These are phyloP conservation scores for Tricholoma bakamatsutake DNA, from an alignment of 768 basidiomycete genomes.

Conservation along the genomic window DNA sequence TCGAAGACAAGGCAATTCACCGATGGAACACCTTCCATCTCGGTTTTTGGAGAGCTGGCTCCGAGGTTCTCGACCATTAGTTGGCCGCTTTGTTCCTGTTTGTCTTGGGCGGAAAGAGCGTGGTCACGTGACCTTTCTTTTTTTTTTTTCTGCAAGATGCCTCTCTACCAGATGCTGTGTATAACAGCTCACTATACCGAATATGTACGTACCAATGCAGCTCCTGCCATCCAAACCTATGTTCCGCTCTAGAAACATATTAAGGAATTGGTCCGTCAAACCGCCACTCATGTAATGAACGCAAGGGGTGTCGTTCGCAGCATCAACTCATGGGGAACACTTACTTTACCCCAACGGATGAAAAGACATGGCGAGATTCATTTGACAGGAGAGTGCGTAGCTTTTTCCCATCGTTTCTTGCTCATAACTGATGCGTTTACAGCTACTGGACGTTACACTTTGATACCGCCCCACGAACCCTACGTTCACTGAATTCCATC, in stretches of 20 bases:
- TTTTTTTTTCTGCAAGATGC: conserved; percentile 45
- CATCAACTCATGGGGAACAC: conserved; percentile 70
- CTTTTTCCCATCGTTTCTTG: not conserved
- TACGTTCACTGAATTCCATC: conserved; percentile 57
- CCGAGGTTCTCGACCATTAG: not conserved
- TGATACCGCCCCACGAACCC: conserved; percentile 72
- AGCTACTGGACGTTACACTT: conserved; percentile 93
- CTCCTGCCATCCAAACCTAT: not conserved
- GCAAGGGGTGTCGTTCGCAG: conserved; percentile 78
- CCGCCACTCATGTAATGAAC: conserved; percentile 67
- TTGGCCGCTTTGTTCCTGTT: not conserved
- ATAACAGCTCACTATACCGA: conserved; percentile 70
- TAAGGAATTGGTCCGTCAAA: conserved; percentile 64
- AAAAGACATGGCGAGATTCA: conserved; percentile 52
- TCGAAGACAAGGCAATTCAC: not conserved
- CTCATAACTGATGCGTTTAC: not conserved
- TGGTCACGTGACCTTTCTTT: not conserved
- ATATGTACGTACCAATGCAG: conserved; percentile 48
- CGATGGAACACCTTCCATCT: not conserved
- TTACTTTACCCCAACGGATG: conserved; percentile 71
- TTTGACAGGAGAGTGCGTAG: conserved; percentile 62
- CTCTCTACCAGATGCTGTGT: conserved; percentile 84
- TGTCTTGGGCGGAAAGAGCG: not conserved
- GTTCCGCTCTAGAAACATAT: conserved; percentile 53
- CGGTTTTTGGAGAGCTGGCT: not conserved